Conservation (phyloP, 441 rosid genomes). For the Pelargonium fulgidum region DNA sequence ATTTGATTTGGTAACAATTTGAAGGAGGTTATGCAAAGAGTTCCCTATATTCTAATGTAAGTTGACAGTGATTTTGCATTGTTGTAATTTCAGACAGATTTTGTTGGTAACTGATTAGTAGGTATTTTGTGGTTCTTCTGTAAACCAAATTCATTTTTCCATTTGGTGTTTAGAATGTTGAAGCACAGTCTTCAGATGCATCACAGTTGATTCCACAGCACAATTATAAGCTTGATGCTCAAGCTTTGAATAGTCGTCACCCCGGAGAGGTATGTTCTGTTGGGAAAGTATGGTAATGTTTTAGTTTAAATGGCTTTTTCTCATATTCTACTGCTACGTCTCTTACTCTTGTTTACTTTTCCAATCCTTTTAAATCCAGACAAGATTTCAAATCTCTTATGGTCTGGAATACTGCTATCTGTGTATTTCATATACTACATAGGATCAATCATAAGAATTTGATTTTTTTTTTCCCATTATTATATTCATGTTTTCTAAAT, state of each 20-base stretch:
- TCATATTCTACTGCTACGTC: neutral
- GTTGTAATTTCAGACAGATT: neutral
- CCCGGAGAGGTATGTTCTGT: conserved; percentile 76
- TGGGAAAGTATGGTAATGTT: neutral
- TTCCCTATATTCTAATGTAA: too few relatives aligned
- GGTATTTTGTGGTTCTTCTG: neutral
- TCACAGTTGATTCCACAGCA: conserved; percentile 88
- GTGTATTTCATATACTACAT: neutral
- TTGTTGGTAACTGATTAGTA: neutral
- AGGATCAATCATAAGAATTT: neutral
- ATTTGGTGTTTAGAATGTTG: conserved; percentile 58
- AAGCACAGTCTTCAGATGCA: conserved; percentile 64
- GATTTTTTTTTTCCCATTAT: neutral
- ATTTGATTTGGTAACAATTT: too few relatives aligned
- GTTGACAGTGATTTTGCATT: neutral
- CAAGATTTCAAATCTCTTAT: neutral
- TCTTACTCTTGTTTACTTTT: too few relatives aligned
- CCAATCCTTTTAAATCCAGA: too few relatives aligned
- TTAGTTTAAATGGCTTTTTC: neutral
- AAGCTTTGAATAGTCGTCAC: conserved; percentile 75
- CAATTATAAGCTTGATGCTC: conserved; percentile 92
- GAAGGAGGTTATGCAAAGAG: too few relatives aligned
- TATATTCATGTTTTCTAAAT: conserved; percentile 15
- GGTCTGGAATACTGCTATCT: neutral
- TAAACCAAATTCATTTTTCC: neutral